Evolutionary conservation across 441 rosid species (phyloP).

Genomic region (Gossypium davidsonii): DNA sequence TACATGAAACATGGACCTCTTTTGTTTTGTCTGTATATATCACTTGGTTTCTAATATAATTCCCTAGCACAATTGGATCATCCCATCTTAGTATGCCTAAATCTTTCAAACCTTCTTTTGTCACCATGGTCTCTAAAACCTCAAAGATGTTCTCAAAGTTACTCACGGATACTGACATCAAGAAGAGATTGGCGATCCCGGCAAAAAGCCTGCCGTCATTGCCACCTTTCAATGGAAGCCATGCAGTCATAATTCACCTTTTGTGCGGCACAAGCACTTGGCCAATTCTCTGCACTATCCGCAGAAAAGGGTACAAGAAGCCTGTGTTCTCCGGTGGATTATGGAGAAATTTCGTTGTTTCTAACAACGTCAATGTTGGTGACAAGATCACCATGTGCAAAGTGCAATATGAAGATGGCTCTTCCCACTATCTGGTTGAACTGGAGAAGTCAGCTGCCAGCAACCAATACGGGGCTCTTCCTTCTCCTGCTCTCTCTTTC

Average conservation of each 20-base stretch:
- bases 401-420: background rate
- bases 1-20: too few species aligned
- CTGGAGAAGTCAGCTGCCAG: background rate
- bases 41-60: too few species aligned
- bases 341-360: background rate
- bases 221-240: background rate
- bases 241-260: background rate
- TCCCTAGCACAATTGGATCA: too few species aligned
- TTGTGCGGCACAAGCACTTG: background rate
- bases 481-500: too few species aligned
- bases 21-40: too few species aligned
- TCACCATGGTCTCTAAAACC: background rate
- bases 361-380: background rate
- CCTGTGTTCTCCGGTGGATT: background rate
- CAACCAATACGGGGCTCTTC: too few species aligned
- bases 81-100: too few species aligned
- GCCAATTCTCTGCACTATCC: background rate
- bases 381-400: background rate
- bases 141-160: conserved; percentile 1
- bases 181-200: background rate
- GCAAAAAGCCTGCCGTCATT: background rate
- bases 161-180: background rate
- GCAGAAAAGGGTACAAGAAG: background rate
- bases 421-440: background rate
- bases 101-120: too few species aligned